These are phyloP conservation scores for Pezicula carpinea DNA, from an alignment of 2,329 filamentous ascomycete species.

Conservation along the genomic window DNA sequence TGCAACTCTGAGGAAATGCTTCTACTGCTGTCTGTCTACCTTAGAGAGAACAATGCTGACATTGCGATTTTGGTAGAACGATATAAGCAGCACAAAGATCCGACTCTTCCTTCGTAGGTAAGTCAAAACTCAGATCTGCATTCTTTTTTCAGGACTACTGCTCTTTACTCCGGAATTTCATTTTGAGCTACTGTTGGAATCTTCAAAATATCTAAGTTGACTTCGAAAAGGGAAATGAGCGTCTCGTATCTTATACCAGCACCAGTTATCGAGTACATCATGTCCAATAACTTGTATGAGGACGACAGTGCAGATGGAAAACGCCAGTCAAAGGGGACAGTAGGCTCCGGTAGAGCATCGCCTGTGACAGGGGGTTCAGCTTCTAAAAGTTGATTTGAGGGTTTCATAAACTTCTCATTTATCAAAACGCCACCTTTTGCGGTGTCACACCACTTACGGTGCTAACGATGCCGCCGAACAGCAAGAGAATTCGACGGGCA, in stretches of 20 bases:
- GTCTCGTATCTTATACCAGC: constrained; percentile 73
- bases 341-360: constrained; percentile 11
- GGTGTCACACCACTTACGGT: too few relatives aligned
- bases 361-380: constrained; percentile 10
- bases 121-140: too few relatives aligned
- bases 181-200: too few relatives aligned
- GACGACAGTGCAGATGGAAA: constrained; percentile 33
- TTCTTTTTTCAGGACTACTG: too few relatives aligned
- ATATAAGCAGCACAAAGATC: constrained; percentile 79
- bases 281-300: constrained; percentile 60
- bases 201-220: too few relatives aligned
- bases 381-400: constrained; percentile 10
- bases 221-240: constrained; percentile 75
- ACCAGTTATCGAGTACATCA: constrained; percentile 70
- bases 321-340: constrained; percentile 16
- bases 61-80: constrained; percentile 43
- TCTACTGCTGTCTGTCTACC: too few relatives aligned
- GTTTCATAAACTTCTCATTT: constrained; percentile 1
- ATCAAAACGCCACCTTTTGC: too few relatives aligned
- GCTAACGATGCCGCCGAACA: neutral
- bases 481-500: too few relatives aligned
- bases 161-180: too few relatives aligned
- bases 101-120: constrained; percentile 62
- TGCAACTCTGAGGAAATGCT: too few relatives aligned
- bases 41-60: too few relatives aligned